Base-by-base conservation (phyloP, 371 early-diverging fungal genomes). In the Zopfochytrium polystomum region DNA sequence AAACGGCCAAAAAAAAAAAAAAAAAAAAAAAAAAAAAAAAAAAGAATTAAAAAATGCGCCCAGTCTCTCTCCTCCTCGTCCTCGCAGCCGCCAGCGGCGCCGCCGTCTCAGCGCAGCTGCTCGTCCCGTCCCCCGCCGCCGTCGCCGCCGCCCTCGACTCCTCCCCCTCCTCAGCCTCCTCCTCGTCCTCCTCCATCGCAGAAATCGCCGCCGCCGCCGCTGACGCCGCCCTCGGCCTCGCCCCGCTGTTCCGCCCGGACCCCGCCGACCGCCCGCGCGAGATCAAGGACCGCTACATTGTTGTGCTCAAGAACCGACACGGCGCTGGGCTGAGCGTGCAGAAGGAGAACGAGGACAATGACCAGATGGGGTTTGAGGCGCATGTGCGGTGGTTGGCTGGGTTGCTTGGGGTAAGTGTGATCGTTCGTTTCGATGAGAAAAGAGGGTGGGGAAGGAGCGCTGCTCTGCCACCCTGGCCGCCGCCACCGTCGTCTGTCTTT, bases 271-370 rank as follows among this genome's bases (percentile, higher is more conserved):
- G 20, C n/a, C 56, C 7, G 38, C 38, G 7, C 38, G 38, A 7
- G 11, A 58, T 58, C 33, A 9, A 25, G 33, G 29, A 58, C 49
- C 6, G 48, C 11, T 58, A 48, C 48, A 48, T 58, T 34, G 33
- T 58, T 31, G 42, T 44, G 38, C 38, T 38, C 38, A 18, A 7
- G 11, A 18, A n/a, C 6, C 48, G 4, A 22, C 11, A 13, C 29
- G 43, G 20, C 43, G 38, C 30, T 18, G 26, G 42, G 29, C 13
- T 22, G 44, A 30, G 3, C 38, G 44, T 13, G 30, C 30, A n/a
- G 56, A 3, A 5, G 23, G 44, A 44, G 44, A 44, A 22, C 20
- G 45, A 55, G 27, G 27, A 44, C 11, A 38, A 11, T 38, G n/a
- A n/a, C 38, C 38, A 9, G n/a, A 38, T 38, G 38, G 38, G 9